These are phyloP conservation scores for Mycena pura DNA, from an alignment of 768 basidiomycete genomes.

Conservation along the genomic window DNA sequence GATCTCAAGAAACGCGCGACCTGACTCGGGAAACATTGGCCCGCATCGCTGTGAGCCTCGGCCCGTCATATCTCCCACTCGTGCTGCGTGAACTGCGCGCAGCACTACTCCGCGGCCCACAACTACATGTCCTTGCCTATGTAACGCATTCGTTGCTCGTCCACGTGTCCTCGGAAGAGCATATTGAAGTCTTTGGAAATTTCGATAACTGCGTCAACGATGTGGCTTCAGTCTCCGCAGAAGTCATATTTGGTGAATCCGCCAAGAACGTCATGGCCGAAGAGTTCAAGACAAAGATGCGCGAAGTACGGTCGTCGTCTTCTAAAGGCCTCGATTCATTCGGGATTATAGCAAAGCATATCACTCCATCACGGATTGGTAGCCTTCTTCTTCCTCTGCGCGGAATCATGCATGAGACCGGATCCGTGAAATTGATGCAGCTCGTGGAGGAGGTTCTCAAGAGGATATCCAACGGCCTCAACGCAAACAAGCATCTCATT, in stretches of 20 bases:
- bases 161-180: conserved; percentile 73
- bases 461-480: conserved; percentile 83
- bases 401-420: conserved; percentile 86
- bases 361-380: conserved; percentile 80
- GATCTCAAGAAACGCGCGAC: conserved; percentile 91
- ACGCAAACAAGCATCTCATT: conserved; percentile 75
- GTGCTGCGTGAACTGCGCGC: conserved; percentile 83
- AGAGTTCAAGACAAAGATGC: conserved; percentile 94
- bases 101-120: conserved; percentile 89
- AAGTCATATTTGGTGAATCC: conserved; percentile 94
- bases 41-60: conserved; percentile 77
- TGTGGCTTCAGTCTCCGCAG: conserved; percentile 80
- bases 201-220: conserved; percentile 83
- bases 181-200: conserved; percentile 57
- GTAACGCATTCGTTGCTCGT: conserved; percentile 82
- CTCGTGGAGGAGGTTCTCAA: conserved; percentile 89
- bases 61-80: conserved; percentile 73
- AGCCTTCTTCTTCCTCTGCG: conserved; percentile 79
- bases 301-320: conserved; percentile 85
- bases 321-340: conserved; percentile 90
- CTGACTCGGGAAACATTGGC: conserved; percentile 82
- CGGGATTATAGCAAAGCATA: conserved; percentile 75
- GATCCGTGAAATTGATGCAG: conserved; percentile 77
- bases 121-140: conserved; percentile 90
- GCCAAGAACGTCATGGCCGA: conserved; percentile 87